These are phyloP conservation scores for Boletus huronensis DNA, from an alignment of 768 basidiomycete genomes.

Conservation along the genomic window DNA sequence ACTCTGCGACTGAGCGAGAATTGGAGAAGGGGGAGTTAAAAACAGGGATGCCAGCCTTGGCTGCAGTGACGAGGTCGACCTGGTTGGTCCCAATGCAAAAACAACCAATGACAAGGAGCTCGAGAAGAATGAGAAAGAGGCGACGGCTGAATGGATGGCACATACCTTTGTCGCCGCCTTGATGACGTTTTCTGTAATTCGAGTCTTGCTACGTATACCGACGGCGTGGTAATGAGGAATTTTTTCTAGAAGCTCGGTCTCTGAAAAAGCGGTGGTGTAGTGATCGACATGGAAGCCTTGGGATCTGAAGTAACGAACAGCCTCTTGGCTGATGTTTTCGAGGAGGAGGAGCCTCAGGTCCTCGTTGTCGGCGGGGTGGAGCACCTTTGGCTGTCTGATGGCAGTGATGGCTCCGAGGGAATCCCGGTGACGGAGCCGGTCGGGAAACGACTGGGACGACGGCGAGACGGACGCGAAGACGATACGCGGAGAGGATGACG, in stretches of 20 bases:
- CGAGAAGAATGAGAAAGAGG: constrained; percentile 4
- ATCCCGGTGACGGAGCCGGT: constrained; percentile 41
- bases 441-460: constrained; percentile 39
- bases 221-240: constrained; percentile 87
- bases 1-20: constrained; percentile 97
- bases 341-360: constrained; percentile 79
- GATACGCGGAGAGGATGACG: constrained; percentile 24
- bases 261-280: constrained; percentile 77
- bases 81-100: constrained; percentile 99
- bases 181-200: constrained; percentile 87
- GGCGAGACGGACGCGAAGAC: constrained; percentile 58
- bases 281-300: constrained; percentile 95
- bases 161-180: constrained; percentile 81
- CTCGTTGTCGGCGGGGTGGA: constrained; percentile 81
- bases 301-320: constrained; percentile 71
- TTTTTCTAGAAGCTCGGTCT: constrained; percentile 86
- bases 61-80: constrained; percentile 83
- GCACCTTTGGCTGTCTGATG: constrained; percentile 60
- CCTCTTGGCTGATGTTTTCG: constrained; percentile 94
- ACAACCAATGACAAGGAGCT: constrained; percentile 96
- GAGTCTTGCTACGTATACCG: constrained; percentile 97
- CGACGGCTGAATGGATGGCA: background rate
- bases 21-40: constrained; percentile 99
- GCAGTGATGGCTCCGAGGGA: constrained; percentile 31
- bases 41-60: constrained; percentile 88